These are phyloP conservation scores for Pisolithus sp. DNA, from an alignment of 768 basidiomycete species.

Conservation along the genomic window DNA sequence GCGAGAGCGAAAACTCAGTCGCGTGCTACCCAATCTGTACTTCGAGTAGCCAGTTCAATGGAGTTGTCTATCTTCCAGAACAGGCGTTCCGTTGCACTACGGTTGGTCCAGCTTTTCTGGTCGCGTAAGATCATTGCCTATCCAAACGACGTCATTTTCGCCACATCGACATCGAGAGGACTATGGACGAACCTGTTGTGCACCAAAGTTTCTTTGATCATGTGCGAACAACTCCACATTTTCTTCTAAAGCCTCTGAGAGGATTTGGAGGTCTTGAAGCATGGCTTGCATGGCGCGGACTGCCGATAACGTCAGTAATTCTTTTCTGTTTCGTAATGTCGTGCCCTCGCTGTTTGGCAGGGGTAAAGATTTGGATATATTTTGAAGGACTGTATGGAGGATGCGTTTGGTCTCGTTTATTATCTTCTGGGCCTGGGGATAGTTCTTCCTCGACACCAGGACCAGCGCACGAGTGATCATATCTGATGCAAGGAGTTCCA, in stretches of 20 bases:
- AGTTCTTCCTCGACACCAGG: slow-evolving; percentile 87
- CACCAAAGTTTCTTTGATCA: slow-evolving; percentile 92
- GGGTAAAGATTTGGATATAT: slow-evolving; percentile 67
- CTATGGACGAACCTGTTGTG: slow-evolving; percentile 72
- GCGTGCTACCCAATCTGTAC: slow-evolving; percentile 83
- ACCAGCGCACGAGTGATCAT: slow-evolving; percentile 96
- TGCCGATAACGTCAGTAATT: slow-evolving; percentile 63
- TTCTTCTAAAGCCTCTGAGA: slow-evolving; percentile 86
- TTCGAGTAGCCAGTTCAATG: slow-evolving; percentile 78
- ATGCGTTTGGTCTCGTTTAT: slow-evolving; percentile 89
- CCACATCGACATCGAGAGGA: not conserved
- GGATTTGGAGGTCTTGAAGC: slow-evolving; percentile 77
- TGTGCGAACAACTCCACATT: slow-evolving; percentile 89
- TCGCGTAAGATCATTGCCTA: slow-evolving; percentile 95
- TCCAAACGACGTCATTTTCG: slow-evolving; percentile 4
- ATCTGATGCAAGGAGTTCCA: slow-evolving; percentile 95
- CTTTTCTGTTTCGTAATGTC: slow-evolving; percentile 67
- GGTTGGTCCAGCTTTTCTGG: slow-evolving; percentile 91
- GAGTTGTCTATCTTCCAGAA: slow-evolving; percentile 94
- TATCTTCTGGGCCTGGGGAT: slow-evolving; percentile 84
- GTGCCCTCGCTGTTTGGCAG: slow-evolving; percentile 43
- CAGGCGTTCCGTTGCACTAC: slow-evolving; percentile 83
- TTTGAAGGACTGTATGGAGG: slow-evolving; percentile 84
- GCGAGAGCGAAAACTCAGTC: slow-evolving; percentile 4
- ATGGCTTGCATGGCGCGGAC: slow-evolving; percentile 81